These are phyloP conservation scores for Mycena belliarum DNA, from an alignment of 768 basidiomycete species.

Conservation along the genomic window DNA sequence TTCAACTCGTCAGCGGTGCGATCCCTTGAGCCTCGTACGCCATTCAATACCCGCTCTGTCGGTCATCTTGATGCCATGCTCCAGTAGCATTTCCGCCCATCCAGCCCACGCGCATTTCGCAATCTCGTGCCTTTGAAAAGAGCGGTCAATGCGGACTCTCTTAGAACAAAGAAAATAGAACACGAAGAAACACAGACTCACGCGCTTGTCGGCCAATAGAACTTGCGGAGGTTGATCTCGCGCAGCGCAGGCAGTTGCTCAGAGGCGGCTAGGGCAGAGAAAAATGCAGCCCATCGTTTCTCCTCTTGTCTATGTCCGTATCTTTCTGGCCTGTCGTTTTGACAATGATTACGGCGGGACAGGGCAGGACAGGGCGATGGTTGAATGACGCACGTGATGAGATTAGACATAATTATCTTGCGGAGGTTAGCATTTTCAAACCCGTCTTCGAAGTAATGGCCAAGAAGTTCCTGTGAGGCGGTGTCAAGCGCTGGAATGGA, in stretches of 20 bases:
- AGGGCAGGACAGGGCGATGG: too few species aligned
- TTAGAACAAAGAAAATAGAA: too few species aligned
- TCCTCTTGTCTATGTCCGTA: too few species aligned
- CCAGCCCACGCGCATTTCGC: neutral
- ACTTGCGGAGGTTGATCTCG: neutral
- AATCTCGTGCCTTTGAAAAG: neutral
- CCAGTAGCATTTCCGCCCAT: neutral
- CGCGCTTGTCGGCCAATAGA: constrained; percentile 1
- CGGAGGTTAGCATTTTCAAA: neutral
- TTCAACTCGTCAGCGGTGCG: too few species aligned
- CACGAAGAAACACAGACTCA: neutral
- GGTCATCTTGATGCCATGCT: neutral
- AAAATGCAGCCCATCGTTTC: too few species aligned
- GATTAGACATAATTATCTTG: neutral
- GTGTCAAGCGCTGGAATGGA: neutral
- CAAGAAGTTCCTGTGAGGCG: too few species aligned
- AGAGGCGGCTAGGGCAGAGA: neutral
- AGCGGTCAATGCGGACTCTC: neutral
- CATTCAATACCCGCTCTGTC: neutral
- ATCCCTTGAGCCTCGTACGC: neutral
- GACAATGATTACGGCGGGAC: too few species aligned
- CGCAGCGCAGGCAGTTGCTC: neutral
- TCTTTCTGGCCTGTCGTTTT: too few species aligned
- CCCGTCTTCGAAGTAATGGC: too few species aligned
- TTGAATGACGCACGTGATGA: neutral